Conservation (phyloP, 2,329 filamentous ascomycete genomes). For the Aspergillus ruber region DNA sequence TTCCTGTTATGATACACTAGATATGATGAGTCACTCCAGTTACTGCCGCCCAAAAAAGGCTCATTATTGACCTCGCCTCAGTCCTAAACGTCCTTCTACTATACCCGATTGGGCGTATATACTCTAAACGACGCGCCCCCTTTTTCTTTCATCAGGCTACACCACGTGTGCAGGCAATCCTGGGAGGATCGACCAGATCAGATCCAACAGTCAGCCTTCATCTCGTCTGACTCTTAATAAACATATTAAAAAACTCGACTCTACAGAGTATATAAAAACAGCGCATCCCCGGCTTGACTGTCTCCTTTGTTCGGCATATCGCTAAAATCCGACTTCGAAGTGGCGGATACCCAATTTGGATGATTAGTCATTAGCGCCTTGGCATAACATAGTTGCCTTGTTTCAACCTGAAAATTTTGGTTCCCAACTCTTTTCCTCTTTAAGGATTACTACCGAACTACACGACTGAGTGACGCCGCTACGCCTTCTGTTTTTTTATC, state of each 20-base stretch:
- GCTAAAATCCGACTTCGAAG: background rate
- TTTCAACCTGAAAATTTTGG: constrained; percentile 20
- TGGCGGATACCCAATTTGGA: background rate
- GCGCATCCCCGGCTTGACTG: background rate
- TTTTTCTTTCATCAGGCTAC: constrained; percentile 2
- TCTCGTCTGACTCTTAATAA: background rate
- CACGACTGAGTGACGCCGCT: constrained; percentile 1
- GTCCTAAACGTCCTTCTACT: background rate
- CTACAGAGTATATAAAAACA: background rate
- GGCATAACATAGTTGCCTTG: constrained; percentile 18
- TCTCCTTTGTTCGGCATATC: background rate
- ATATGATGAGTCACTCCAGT: too few species aligned
- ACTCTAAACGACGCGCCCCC: constrained; percentile 1
- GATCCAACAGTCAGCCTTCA: background rate
- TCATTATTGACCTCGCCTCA: too few species aligned
- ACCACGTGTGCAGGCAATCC: background rate
- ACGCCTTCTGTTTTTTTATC: background rate
- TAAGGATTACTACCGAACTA: background rate
- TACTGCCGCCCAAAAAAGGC: too few species aligned
- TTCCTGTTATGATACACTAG: too few species aligned
- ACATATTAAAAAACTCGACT: background rate
- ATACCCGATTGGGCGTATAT: background rate
- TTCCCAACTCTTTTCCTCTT: constrained; percentile 1
- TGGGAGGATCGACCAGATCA: background rate
- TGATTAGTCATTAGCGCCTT: constrained; percentile 1